phyloP scores from a whole-genome alignment of 306 rosid genomes.

The Acacia confusa region DNA sequence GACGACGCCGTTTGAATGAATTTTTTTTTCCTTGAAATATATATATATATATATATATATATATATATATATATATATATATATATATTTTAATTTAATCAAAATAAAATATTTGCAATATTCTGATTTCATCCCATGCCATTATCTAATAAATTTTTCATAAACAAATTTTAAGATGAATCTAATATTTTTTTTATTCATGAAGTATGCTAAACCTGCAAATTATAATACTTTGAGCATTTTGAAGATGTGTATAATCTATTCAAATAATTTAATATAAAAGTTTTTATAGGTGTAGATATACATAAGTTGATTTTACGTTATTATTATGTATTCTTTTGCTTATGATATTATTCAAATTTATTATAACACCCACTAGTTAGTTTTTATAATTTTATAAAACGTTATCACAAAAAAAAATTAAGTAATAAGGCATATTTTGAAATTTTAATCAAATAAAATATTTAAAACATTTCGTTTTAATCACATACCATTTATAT shows the following conservation, averaged over 20 bases:
- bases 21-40: not conserved
- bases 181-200: no score
- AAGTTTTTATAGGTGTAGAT: no score
- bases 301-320: not conserved
- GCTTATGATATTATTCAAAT: not conserved
- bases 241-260: not conserved
- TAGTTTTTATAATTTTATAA: no score
- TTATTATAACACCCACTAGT: not conserved
- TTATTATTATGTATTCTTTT: no score
- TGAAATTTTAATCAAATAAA: not conserved
- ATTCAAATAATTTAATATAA: no score
- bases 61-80: not conserved
- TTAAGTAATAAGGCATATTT: not conserved
- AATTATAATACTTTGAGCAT: not conserved
- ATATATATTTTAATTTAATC: not conserved
- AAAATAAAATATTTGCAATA: not conserved
- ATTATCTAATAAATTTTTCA: no score
- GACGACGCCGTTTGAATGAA: slow-evolving; percentile 42
- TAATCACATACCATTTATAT: not conserved
- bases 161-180: no score
- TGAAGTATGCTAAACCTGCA: no score
- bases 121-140: not conserved
- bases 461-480: not conserved
- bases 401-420: not conserved
- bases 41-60: not conserved